Evolutionary conservation across 345 rosid species (phyloP).

Genomic region (Syzygium jambos): DNA sequence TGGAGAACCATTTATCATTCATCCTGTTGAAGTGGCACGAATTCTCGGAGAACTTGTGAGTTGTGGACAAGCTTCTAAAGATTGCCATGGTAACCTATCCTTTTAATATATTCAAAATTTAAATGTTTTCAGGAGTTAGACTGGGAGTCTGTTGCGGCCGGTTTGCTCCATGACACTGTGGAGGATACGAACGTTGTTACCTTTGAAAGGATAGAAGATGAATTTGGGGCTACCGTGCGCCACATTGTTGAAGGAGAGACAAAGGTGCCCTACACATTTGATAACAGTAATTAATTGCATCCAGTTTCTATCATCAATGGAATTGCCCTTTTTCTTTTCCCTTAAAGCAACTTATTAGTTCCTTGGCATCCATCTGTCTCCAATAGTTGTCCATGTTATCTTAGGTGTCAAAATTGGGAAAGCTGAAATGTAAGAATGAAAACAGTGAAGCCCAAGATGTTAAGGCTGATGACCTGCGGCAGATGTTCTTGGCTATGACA

Average conservation of each 20-base stretch:
- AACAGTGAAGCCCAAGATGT: slow-evolving; percentile 79
- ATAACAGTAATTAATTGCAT: neutral
- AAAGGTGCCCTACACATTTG: slow-evolving; percentile 45
- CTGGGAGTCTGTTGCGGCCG: slow-evolving; percentile 98
- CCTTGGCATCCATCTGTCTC: neutral
- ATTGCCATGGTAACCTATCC: neutral
- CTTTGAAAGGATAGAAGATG: slow-evolving; percentile 85
- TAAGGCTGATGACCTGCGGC: slow-evolving; percentile 96
- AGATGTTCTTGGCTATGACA: slow-evolving; percentile 98
- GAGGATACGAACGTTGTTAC: slow-evolving; percentile 94
- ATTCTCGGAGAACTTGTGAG: slow-evolving; percentile 98
- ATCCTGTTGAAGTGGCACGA: slow-evolving; percentile 97
- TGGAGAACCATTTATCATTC: slow-evolving; percentile 96
- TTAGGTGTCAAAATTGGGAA: slow-evolving; percentile 95
- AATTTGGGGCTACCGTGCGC: slow-evolving; percentile 84
- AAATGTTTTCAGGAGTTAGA: slow-evolving; percentile 62
- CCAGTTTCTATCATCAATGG: neutral
- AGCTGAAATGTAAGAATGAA: slow-evolving; percentile 75
- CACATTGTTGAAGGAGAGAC: slow-evolving; percentile 99
- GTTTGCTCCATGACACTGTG: slow-evolving; percentile 94
- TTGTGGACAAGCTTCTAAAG: neutral
- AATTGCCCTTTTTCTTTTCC: neutral
- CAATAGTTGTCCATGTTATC: neutral
- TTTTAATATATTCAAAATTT: neutral
- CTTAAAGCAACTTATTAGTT: neutral